Percentiles rank a stretch among this genome's conserved stretches.
Evolutionary conservation across 2,329 filamentous ascomycete species (phyloP).

Genomic region (Diplodia sapinea): DNA sequence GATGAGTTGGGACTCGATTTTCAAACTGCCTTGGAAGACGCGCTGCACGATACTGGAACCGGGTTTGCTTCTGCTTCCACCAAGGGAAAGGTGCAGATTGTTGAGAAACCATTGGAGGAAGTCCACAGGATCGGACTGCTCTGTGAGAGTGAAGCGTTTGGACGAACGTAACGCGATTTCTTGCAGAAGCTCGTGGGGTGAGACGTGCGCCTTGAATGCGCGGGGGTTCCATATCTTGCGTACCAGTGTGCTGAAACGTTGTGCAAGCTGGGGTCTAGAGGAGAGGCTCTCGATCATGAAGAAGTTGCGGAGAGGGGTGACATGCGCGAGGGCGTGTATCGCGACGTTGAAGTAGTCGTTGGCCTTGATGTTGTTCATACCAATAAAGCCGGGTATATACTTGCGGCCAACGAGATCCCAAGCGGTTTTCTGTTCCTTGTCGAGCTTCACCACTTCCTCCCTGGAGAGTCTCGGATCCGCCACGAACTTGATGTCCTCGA

Average conservation of each 20-base stretch:
- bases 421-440: constrained; percentile 67
- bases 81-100: constrained; percentile 88
- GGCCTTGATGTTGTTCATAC: constrained; percentile 99
- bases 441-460: constrained; percentile 78
- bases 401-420: constrained; percentile 83
- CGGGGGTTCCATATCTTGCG: constrained; percentile 98
- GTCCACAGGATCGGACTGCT: constrained; percentile 93
- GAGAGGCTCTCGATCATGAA: constrained; percentile 85
- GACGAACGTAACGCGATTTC: constrained; percentile 89
- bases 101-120: constrained; percentile 98
- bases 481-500: constrained; percentile 98
- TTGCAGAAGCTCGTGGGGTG: constrained; percentile 94
- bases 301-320: constrained; percentile 86
- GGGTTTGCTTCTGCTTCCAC: constrained; percentile 85
- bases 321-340: constrained; percentile 88
- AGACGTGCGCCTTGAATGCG: constrained; percentile 96
- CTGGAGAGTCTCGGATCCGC: constrained; percentile 87
- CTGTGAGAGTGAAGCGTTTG: constrained; percentile 88
- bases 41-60: constrained; percentile 86
- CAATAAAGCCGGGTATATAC: constrained; percentile 93
- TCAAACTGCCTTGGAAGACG: constrained; percentile 90
- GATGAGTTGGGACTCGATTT: constrained; percentile 92
- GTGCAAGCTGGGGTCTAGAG: constrained; percentile 77
- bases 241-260: constrained; percentile 85
- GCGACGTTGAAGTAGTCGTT: constrained; percentile 99